phyloP scores from a whole-genome alignment of 768 basidiomycete species.

The Boletus rufocinnamomeus region DNA sequence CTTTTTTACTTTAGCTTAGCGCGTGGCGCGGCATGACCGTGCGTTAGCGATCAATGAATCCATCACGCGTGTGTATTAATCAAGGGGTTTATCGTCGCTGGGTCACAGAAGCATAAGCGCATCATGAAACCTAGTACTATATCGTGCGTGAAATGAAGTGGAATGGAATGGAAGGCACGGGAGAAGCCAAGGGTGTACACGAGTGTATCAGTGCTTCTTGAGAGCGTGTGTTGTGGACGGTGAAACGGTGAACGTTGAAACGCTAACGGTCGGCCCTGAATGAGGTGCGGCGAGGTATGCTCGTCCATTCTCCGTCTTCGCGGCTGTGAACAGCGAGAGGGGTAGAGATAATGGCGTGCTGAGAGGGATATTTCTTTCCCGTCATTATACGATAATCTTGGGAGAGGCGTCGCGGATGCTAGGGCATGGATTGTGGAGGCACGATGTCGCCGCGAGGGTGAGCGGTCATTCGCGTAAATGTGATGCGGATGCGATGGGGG shows the following conservation, averaged over 20 bases:
- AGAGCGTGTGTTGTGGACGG: slow-evolving; percentile 3
- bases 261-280: background rate
- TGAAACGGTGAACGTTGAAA: background rate
- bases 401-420: background rate
- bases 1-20: background rate
- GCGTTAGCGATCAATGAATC: slow-evolving; percentile 16
- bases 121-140: slow-evolving; percentile 1
- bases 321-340: background rate
- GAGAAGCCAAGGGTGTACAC: background rate
- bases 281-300: background rate
- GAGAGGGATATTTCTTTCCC: background rate
- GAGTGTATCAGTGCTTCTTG: slow-evolving; percentile 1
- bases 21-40: slow-evolving; percentile 2
- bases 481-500: background rate
- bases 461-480: background rate
- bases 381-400: background rate
- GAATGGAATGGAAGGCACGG: slow-evolving; percentile 16
- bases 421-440: background rate
- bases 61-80: slow-evolving; percentile 12
- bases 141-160: slow-evolving; percentile 10
- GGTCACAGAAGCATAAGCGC: slow-evolving; percentile 9
- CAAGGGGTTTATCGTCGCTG: slow-evolving; percentile 9
- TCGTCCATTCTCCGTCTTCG: background rate
- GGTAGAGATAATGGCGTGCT: background rate
- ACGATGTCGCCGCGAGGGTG: slow-evolving; percentile 4